These are phyloP conservation scores for Talaromyces proteolyticus DNA, from an alignment of 495 filamentous ascomycete species.

Conservation along the genomic window DNA sequence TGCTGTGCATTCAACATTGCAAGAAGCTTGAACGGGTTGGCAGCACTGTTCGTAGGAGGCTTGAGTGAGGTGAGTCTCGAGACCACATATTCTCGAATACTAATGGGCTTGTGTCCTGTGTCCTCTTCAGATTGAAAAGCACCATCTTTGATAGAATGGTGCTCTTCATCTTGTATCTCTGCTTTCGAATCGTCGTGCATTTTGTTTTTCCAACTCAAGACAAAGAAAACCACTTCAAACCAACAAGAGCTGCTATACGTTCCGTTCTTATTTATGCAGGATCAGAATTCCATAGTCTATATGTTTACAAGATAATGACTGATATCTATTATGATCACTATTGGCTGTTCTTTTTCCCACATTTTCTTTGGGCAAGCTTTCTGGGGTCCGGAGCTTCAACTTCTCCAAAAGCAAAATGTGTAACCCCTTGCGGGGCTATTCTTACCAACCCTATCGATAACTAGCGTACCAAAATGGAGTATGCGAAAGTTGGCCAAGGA, in stretches of 20 bases:
- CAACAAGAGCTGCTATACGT: background rate
- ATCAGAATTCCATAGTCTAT: background rate
- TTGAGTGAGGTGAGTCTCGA: background rate
- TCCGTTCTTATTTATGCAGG: background rate
- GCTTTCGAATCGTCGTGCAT: background rate
- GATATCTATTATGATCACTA: background rate
- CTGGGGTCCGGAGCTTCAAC: slow-evolving; percentile 1
- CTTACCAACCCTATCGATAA: slow-evolving; percentile 1
- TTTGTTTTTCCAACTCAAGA: background rate
- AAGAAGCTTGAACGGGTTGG: slow-evolving; percentile 56
- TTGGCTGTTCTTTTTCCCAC: background rate
- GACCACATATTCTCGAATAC: background rate
- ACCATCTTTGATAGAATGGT: background rate
- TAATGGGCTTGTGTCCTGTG: background rate
- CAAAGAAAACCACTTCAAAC: background rate
- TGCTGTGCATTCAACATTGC: slow-evolving; percentile 45
- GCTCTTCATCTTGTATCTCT: background rate
- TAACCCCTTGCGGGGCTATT: background rate
- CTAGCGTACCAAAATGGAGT: background rate
- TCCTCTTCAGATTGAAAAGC: background rate
- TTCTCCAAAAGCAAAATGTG: slow-evolving; percentile 3
- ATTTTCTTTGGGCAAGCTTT: background rate
- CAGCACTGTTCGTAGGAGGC: background rate
- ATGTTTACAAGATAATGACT: background rate
- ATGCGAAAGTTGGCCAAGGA: background rate